phyloP scores from a whole-genome alignment of 78 protist genomes.

The Dictyostelium discoideum region dicty_2.7 NC_007088.5:6534001-6534500 shows the following conservation, averaged over 20 bases:
- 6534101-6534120: background rate
- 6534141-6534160: conserved; percentile 6
- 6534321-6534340: background rate
- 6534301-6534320: too few relatives aligned
- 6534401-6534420: too few relatives aligned
- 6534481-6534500: too few relatives aligned
- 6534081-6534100: background rate
- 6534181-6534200: too few relatives aligned
- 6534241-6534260: too few relatives aligned
- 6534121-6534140: conserved; percentile 8
- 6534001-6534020: background rate
- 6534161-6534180: background rate
- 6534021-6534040: background rate
- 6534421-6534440: too few relatives aligned
- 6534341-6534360: background rate
- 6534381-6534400: too few relatives aligned
- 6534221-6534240: too few relatives aligned
- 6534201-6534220: background rate
- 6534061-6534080: background rate
- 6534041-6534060: background rate
- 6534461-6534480: too few relatives aligned
- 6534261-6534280: too few relatives aligned
- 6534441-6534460: too few relatives aligned
- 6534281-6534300: too few relatives aligned
- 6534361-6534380: background rate